Conservation (phyloP, 805 yeast species). For the Brettanomyces naardenensis region DNA sequence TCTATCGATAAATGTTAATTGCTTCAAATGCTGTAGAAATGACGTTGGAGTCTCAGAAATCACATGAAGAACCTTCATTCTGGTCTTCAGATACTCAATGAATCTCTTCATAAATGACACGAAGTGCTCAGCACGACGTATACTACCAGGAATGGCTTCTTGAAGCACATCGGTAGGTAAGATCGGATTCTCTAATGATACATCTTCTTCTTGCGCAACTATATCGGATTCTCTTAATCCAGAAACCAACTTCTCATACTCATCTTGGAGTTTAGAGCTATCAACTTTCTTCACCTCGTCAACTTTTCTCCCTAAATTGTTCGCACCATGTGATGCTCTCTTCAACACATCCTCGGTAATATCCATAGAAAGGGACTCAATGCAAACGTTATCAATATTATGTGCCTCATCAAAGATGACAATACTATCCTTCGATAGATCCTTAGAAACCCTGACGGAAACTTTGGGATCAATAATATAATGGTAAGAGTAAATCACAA, state of each 20-base stretch:
- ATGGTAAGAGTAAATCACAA: conserved; percentile 93
- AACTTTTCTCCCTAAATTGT: conserved; percentile 68
- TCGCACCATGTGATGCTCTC: conserved; percentile 83
- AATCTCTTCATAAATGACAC: conserved; percentile 87
- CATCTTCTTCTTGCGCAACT: conserved; percentile 45
- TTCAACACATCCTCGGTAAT: conserved; percentile 84
- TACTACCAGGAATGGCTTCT: conserved; percentile 97
- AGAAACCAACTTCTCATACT: conserved; percentile 83
- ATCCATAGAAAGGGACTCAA: conserved; percentile 88
- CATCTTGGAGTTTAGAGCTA: conserved; percentile 76
- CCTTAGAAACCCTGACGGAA: conserved; percentile 90
- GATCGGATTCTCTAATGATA: conserved; percentile 81
- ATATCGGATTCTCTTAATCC: conserved; percentile 82
- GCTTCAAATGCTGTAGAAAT: conserved; percentile 87
- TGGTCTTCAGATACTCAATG: conserved; percentile 87
- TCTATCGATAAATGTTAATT: conserved; percentile 82
- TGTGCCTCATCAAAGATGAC: conserved; percentile 98
- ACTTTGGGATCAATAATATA: conserved; percentile 94
- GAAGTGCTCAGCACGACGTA: conserved; percentile 94
- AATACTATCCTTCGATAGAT: conserved; percentile 85
- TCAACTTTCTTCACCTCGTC: conserved; percentile 79
- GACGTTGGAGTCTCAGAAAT: conserved; percentile 97
- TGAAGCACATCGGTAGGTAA: conserved; percentile 76
- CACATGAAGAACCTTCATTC: conserved; percentile 96
- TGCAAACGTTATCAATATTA: conserved; percentile 97